Conservation (phyloP, 495 filamentous ascomycete genomes). For the Tuber aestivum region DNA sequence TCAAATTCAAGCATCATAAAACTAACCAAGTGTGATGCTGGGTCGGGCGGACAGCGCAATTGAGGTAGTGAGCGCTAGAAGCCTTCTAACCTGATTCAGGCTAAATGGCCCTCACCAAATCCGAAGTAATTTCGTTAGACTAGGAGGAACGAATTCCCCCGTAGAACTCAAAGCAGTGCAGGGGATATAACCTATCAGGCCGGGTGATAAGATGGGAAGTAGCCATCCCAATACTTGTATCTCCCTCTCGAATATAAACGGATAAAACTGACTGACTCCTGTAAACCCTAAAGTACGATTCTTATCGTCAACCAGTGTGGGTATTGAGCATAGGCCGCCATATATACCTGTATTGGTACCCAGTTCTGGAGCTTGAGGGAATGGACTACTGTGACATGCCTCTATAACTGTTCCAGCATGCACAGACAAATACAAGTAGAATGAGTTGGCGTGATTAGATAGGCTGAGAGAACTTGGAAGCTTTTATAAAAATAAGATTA, state of each 20-base stretch:
- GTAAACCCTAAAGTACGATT: background rate
- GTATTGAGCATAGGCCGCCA: background rate
- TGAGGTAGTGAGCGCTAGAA: background rate
- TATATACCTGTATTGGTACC: background rate
- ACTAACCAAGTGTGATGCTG: background rate
- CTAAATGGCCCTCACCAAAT: background rate
- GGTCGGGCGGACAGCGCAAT: background rate
- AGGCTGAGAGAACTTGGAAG: background rate
- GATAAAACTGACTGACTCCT: background rate
- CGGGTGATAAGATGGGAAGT: background rate
- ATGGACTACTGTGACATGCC: background rate
- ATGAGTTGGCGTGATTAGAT: background rate
- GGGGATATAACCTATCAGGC: background rate
- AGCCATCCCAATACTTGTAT: background rate
- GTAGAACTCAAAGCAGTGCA: background rate
- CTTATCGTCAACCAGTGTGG: background rate
- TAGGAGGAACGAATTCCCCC: background rate
- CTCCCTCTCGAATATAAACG: background rate
- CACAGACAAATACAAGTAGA: background rate
- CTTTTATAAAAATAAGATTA: background rate
- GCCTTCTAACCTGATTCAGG: background rate
- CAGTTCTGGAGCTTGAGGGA: background rate
- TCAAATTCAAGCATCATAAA: background rate
- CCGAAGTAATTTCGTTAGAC: background rate
- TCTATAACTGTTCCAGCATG: background rate